Base-by-base conservation (phyloP, 768 basidiomycete genomes). In the Tricholoma sp. region DNA sequence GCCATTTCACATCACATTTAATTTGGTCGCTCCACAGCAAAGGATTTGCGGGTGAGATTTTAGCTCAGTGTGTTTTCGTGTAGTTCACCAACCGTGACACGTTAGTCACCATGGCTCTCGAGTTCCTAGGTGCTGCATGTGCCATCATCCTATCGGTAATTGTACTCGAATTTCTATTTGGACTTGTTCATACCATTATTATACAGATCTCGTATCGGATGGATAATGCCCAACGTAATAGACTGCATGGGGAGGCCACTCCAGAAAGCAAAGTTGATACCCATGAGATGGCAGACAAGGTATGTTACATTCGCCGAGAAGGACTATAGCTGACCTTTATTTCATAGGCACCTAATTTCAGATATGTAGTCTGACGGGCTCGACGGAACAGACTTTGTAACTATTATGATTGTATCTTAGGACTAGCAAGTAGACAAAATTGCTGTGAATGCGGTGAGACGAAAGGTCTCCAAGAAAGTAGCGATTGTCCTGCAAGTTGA, bases 221-320 rank as follows among this genome's bases (percentile, higher is more conserved):
- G 62, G 86, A 88, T 29, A 90, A 89, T 56, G 71, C 74, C 4
- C 74, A 75, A 13, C 73, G 87, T 39, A 77, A 89, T 61, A 70
- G 67, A 44, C 56, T 70, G 28, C 80, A 83, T 55, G 88, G 88
- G 0, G 74, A 74, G 52, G 79, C 77, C 1, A 68, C 73, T 51
- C 70, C 69, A 7, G 70, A 78, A 56, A 74, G 72, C 6, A 76
- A 71, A 17, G 82, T 89, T 17, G 80, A 89, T 61, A 88, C 84
- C 0, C 74, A 77, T 28, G 79, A 85, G 58, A 65, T 86, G 6
- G 88, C 88, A 1, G 88, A 89, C 63, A 76, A 83, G 73, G 87
- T 86, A 57, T 29, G 74, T 49, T 29, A 6, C 34, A 7, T 13
- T 32, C 34, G 20, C 20, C 13, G 11, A 36, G 7, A 3, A 29